Base-by-base conservation (phyloP, 441 rosid species). In the Populus hybrid region DNA sequence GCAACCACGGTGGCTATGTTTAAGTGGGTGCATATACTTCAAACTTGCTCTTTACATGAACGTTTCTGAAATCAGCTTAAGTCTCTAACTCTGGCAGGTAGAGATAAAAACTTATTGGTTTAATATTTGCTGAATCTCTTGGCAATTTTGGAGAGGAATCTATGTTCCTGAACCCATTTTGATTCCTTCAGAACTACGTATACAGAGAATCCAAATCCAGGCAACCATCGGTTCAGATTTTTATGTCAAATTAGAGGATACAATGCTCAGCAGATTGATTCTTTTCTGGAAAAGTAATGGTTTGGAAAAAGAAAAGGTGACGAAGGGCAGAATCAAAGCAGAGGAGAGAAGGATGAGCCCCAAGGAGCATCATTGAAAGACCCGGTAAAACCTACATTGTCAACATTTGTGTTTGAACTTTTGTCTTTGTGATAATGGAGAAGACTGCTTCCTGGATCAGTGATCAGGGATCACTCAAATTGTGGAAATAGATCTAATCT, bases 81-180 rank as follows among this genome's bases (percentile, higher is more conserved):
- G 9, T 35, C 33, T 31, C 20, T 28, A 31, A 23, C 9, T 38
- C 24, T 31, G 7, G 26, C 2, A 0, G 28, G 29, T 26, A 24
- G 10, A 56, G 28, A 66, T 66, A 2, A 66, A 66, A 61, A 26
- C 33, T n/a, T 9, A 6, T 26, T 31, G 16, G 40, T 21, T 35
- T 5, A n/a, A 24, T 20, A 68, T 42, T 14, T 42, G 38, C 8
- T 29, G 64, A 26, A 40, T 42, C 33, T 20, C 68, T 6, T 2
- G 7, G 28, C 20, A 20, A 18, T 9, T 24, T 26, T 26, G 14
- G 26, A 65, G 28, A 38, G 11, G 31, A 9, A 63, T 69, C 42
- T n/a, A 2, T 42, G 68, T 40, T 77, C 64, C 64, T 20, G 29
- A 16, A 35, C 69, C 16, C 38, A 76, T 65, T 76, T 73, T 12